phyloP scores from a whole-genome alignment of 768 basidiomycete genomes.

The Kwoniella mangroviensis region DNA sequence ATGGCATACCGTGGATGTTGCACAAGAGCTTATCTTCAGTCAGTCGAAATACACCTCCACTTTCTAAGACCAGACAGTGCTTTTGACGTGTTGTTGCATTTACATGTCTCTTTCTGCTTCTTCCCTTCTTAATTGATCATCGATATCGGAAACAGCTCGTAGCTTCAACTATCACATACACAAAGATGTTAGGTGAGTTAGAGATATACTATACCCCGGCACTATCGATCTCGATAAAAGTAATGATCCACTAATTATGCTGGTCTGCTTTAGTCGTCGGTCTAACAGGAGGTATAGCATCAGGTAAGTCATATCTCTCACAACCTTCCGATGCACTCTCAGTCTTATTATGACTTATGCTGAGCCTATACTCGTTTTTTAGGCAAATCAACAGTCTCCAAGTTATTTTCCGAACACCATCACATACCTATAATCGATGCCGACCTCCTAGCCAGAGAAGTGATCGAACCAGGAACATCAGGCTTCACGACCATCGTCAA shows the following conservation, averaged over 20 bases:
- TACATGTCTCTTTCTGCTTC: background rate
- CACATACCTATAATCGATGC: constrained; percentile 87
- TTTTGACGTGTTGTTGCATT: background rate
- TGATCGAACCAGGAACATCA: constrained; percentile 80
- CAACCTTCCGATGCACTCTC: too few relatives aligned
- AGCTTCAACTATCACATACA: background rate
- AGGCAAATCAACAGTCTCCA: constrained; percentile 91
- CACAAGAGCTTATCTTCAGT: background rate
- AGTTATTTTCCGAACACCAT: constrained; percentile 66
- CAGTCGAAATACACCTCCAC: constrained; percentile 8
- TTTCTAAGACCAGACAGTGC: background rate
- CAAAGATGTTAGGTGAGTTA: constrained; percentile 17
- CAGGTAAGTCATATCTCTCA: constrained; percentile 56
- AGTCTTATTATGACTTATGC: background rate
- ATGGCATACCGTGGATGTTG: too few relatives aligned
- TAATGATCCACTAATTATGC: too few relatives aligned
- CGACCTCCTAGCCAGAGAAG: constrained; percentile 82
- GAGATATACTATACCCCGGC: too few relatives aligned
- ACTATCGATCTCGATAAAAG: too few relatives aligned
- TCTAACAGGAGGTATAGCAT: constrained; percentile 93
- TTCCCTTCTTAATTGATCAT: background rate
- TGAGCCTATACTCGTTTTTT: background rate
- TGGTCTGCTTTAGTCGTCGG: constrained; percentile 72
- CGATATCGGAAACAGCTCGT: background rate
- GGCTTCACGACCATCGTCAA: constrained; percentile 70